A percentile compares a stretch with the other conserved stretches of the same genome.
These are phyloP conservation scores for Aspergillus aculeatus DNA, from an alignment of 2,329 filamentous ascomycete species.

Conservation along the genomic window DNA sequence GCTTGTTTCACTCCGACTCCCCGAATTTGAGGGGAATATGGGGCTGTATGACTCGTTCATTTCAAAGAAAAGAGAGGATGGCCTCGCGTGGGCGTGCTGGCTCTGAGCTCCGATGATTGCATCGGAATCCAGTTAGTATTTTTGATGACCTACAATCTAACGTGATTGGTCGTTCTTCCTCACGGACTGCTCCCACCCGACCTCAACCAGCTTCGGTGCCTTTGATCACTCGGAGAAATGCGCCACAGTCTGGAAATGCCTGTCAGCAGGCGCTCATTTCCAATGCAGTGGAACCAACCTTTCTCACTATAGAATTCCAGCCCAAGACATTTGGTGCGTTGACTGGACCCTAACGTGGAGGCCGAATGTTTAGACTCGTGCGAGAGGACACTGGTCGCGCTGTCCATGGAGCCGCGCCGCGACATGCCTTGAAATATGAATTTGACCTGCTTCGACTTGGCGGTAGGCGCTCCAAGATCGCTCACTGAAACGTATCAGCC, in stretches of 20 bases:
- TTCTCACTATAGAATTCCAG: not conserved
- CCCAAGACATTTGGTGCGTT: not conserved
- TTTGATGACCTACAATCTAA: too few relatives aligned
- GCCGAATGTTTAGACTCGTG: conserved; percentile 3
- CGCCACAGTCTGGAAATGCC: too few relatives aligned
- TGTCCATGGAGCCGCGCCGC: conserved; percentile 13
- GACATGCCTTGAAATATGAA: not conserved
- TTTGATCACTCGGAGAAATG: too few relatives aligned
- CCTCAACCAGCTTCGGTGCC: too few relatives aligned
- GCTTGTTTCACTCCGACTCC: not conserved
- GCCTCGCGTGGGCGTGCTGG: too few relatives aligned
- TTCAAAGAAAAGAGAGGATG: too few relatives aligned
- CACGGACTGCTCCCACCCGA: too few relatives aligned
- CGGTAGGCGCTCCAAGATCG: conserved; percentile 1
- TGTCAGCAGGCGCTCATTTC: too few relatives aligned
- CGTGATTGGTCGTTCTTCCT: too few relatives aligned
- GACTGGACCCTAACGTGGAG: not conserved
- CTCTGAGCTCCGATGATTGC: too few relatives aligned
- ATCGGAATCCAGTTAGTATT: too few relatives aligned
- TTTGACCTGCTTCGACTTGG: not conserved
- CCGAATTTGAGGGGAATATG: not conserved
- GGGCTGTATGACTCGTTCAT: too few relatives aligned
- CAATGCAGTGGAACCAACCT: not conserved
- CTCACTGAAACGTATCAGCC: not conserved
- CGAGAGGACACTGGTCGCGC: conserved; percentile 3